A percentile compares a stretch with the other conserved stretches of the same genome.
These are phyloP conservation scores for Pestalotiopsis fici DNA, from an alignment of 2,329 filamentous ascomycete species.

Conservation along the genomic window DNA sequence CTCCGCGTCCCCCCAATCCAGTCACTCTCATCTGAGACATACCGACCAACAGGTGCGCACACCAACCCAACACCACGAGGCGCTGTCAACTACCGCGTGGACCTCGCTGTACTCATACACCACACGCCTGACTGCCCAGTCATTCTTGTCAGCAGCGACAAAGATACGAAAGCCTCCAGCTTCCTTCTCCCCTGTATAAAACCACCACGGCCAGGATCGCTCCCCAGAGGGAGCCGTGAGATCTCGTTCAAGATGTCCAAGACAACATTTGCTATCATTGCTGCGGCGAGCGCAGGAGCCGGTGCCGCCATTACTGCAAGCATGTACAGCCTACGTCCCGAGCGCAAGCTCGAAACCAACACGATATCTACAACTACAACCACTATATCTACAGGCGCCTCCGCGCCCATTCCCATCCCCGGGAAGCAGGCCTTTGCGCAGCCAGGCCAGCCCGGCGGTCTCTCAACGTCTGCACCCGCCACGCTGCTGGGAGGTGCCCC, in stretches of 20 bases:
- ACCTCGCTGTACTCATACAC: slow-evolving; percentile 5
- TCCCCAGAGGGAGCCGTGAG: slow-evolving; percentile 12
- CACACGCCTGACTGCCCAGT: slow-evolving; percentile 6
- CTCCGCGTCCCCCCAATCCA: not conserved
- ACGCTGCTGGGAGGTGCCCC: slow-evolving; percentile 39
- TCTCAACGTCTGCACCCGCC: slow-evolving; percentile 32
- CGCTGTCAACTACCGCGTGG: slow-evolving; percentile 6
- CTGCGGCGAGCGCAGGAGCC: slow-evolving; percentile 73
- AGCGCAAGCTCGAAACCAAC: slow-evolving; percentile 41
- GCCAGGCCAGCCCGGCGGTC: slow-evolving; percentile 22
- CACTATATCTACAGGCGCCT: slow-evolving; percentile 31
- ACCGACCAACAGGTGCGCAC: slow-evolving; percentile 7
- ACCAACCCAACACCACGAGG: slow-evolving; percentile 9
- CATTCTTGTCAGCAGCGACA: not conserved
- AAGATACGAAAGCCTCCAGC: not conserved
- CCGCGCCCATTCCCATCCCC: slow-evolving; percentile 46
- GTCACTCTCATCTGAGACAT: slow-evolving; percentile 1
- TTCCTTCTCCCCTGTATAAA: slow-evolving; percentile 7
- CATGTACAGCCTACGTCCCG: slow-evolving; percentile 60
- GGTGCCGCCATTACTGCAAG: slow-evolving; percentile 74
- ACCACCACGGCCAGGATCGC: slow-evolving; percentile 4
- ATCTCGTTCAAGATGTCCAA: slow-evolving; percentile 67
- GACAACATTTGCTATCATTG: slow-evolving; percentile 73
- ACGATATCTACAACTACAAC: slow-evolving; percentile 35
- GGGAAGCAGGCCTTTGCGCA: slow-evolving; percentile 56